Evolutionary conservation across 306 rosid species (phyloP).

Genomic region (Quercus alba): DNA sequence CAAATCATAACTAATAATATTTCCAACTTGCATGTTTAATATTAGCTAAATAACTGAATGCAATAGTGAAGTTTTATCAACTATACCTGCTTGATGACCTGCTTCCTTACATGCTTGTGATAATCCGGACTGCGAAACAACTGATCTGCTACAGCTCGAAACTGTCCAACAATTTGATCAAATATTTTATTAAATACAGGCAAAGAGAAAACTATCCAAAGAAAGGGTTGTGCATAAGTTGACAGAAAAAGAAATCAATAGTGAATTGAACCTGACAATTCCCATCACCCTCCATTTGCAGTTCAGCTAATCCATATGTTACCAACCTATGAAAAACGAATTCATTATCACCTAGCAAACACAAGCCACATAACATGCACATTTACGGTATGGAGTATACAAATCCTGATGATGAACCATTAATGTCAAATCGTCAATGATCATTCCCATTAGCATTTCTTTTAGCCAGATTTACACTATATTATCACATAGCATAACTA

Average conservation of each 20-base stretch:
- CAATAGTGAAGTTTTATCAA: constrained; percentile 16
- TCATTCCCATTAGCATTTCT: background rate
- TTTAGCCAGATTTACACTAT: background rate
- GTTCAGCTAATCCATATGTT: constrained; percentile 78
- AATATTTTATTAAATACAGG: constrained; percentile 18
- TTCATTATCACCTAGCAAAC: constrained; percentile 13
- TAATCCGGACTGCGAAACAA: constrained; percentile 74
- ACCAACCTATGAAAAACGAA: constrained; percentile 51
- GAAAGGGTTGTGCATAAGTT: constrained; percentile 11
- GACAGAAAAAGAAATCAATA: constrained; percentile 1
- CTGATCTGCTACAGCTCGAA: constrained; percentile 98
- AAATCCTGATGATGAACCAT: background rate
- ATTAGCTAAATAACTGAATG: constrained; percentile 12
- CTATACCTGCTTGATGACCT: constrained; percentile 84
- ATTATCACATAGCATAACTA: background rate
- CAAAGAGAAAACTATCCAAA: background rate
- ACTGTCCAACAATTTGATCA: constrained; percentile 50
- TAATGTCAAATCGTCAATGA: constrained; percentile 4
- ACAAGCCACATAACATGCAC: constrained; percentile 11
- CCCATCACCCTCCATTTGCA: constrained; percentile 98
- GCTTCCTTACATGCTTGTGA: constrained; percentile 93
- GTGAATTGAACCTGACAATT: constrained; percentile 82
- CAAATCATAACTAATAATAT: background rate
- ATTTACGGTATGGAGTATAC: background rate
- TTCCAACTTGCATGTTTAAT: background rate